Evolutionary conservation across 2,329 filamentous ascomycete genomes (phyloP).

Genomic region (Pyrenophora tritici-repentis): DNA sequence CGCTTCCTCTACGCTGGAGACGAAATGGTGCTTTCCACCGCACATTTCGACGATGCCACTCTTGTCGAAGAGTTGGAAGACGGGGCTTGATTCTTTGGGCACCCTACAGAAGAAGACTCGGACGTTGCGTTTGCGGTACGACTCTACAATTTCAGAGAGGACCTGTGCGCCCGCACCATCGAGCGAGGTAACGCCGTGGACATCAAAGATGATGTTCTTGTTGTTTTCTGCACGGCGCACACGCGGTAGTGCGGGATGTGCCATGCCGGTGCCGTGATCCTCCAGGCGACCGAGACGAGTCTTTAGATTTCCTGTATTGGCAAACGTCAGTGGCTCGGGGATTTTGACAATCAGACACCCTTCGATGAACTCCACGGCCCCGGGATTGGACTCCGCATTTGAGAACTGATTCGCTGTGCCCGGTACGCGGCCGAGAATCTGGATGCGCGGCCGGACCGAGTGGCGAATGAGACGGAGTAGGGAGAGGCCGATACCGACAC

Average conservation of each 20-base stretch:
- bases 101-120: constrained; percentile 74
- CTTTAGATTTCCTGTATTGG: constrained; percentile 92
- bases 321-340: constrained; percentile 93
- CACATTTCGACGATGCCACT: constrained; percentile 85
- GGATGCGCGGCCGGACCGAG: constrained; percentile 88
- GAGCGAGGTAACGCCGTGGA: constrained; percentile 93
- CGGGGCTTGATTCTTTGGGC: constrained; percentile 56
- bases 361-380: constrained; percentile 83
- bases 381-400: constrained; percentile 76
- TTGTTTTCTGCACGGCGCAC: constrained; percentile 80
- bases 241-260: constrained; percentile 85
- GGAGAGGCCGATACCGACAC: constrained; percentile 88
- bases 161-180: constrained; percentile 95
- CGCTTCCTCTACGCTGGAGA: constrained; percentile 82
- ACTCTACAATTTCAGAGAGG: constrained; percentile 82
- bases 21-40: constrained; percentile 78
- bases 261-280: constrained; percentile 81
- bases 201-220: constrained; percentile 92
- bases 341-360: constrained; percentile 97
- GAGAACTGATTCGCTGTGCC: constrained; percentile 79
- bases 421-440: constrained; percentile 88
- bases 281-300: constrained; percentile 81
- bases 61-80: constrained; percentile 73
- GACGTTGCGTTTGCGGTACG: constrained; percentile 77
- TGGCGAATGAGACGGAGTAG: constrained; percentile 88